Evolutionary conservation across 2,329 filamentous ascomycete species (phyloP).

Genomic region (Trichoderma oligosporum): DNA sequence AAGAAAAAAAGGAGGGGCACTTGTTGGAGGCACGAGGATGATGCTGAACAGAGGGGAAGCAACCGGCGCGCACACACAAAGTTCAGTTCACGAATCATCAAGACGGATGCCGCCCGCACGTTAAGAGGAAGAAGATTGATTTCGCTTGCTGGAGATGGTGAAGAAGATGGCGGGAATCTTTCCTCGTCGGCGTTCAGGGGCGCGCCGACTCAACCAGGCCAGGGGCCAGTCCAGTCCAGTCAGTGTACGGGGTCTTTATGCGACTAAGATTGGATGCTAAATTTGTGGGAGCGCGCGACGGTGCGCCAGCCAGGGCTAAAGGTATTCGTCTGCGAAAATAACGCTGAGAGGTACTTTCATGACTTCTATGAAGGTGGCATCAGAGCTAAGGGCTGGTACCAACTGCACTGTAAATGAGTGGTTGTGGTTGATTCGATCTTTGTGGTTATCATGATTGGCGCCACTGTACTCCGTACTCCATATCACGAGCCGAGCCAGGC

Average conservation of each 20-base stretch:
- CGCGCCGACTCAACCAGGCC: conserved; percentile 11
- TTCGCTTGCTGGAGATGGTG: conserved; percentile 16
- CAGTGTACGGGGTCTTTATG: conserved; percentile 14
- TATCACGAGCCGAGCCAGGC: conserved; percentile 1
- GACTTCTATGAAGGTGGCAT: not conserved
- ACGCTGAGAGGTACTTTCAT: not conserved
- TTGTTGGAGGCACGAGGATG: conserved; percentile 4
- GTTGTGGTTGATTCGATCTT: conserved; percentile 7
- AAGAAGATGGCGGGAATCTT: conserved; percentile 15
- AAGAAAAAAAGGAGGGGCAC: conserved; percentile 14
- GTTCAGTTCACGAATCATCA: conserved; percentile 13
- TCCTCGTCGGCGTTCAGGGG: conserved; percentile 13
- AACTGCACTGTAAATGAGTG: conserved; percentile 6
- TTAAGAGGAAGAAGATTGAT: conserved; percentile 8
- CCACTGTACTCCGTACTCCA: too few species aligned
- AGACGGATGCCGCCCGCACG: conserved; percentile 9
- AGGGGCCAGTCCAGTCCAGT: conserved; percentile 7
- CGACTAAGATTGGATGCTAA: conserved; percentile 19
- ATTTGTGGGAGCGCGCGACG: conserved; percentile 3
- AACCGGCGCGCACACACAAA: conserved; percentile 11
- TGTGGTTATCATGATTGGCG: too few species aligned
- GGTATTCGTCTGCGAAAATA: not conserved
- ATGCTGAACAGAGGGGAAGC: conserved; percentile 13
- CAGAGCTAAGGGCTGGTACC: not conserved
- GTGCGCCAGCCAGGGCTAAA: conserved; percentile 4